Evolutionary conservation across 441 rosid genomes (phyloP).

Genomic region (Arabidopsis hybrid): DNA sequence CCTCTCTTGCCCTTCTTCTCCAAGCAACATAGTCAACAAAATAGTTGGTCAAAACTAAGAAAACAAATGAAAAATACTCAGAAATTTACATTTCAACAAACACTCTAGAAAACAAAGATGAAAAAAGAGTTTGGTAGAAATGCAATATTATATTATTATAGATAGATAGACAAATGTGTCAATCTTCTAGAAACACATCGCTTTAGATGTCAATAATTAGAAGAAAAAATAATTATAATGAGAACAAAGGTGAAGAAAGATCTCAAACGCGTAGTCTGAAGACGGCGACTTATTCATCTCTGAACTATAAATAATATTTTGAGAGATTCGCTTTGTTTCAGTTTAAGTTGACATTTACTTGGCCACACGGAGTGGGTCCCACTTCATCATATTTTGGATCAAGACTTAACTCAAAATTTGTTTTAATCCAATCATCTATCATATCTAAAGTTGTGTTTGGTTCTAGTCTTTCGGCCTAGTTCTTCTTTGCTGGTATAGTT

Average conservation of each 20-base stretch:
- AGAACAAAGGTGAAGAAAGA: conserved; percentile 37
- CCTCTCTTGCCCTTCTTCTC: conserved; percentile 22
- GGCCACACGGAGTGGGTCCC: background rate
- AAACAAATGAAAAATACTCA: conserved; percentile 18
- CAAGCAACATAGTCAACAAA: conserved; percentile 37
- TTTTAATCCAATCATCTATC: too few relatives aligned
- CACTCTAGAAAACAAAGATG: conserved; percentile 16
- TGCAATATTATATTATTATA: conserved; percentile 24
- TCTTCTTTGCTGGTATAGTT: too few relatives aligned
- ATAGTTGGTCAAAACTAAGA: conserved; percentile 22
- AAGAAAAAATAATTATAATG: conserved; percentile 18
- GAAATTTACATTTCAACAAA: conserved; percentile 43
- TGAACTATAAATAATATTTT: background rate
- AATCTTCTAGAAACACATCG: conserved; percentile 38
- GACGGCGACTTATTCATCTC: conserved; percentile 43
- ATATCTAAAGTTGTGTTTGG: too few relatives aligned
- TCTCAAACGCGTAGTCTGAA: conserved; percentile 42
- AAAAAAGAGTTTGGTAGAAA: conserved; percentile 35
- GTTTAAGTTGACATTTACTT: conserved; percentile 40
- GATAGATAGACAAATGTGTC: conserved; percentile 25
- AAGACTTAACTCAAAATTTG: too few relatives aligned
- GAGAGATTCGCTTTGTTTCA: conserved; percentile 40
- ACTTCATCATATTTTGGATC: background rate
- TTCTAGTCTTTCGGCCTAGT: too few relatives aligned
- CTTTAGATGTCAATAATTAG: conserved; percentile 25